A percentile compares a stretch with the other conserved stretches of the same genome.
Evolutionary conservation across 2,329 filamentous ascomycete species (phyloP).

Genomic region (Arachnopeziza araneosa): DNA sequence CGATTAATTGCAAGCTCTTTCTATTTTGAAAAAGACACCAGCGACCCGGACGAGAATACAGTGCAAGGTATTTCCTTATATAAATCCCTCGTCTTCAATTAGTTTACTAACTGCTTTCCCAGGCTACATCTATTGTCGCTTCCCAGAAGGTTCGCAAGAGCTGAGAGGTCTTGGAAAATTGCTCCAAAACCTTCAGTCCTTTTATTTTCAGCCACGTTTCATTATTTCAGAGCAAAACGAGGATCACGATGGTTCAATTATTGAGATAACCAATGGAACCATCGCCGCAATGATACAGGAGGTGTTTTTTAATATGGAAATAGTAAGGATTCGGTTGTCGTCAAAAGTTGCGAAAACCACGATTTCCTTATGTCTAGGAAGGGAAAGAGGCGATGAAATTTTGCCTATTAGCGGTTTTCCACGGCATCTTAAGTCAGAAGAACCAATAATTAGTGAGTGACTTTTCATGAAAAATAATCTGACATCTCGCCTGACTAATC

Average conservation of each 20-base stretch:
- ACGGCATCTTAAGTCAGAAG: neutral
- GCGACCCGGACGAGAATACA: neutral
- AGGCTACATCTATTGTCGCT: neutral
- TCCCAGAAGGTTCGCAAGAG: neutral
- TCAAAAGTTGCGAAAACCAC: neutral
- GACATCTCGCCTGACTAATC: too few species aligned
- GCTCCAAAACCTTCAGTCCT: neutral
- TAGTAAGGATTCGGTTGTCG: neutral
- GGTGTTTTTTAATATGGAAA: neutral
- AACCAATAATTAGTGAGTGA: neutral
- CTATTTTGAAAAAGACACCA: constrained; percentile 2
- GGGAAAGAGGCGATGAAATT: neutral
- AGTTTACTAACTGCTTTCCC: neutral
- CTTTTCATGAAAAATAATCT: too few species aligned
- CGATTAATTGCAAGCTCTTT: constrained; percentile 3
- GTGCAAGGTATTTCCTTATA: neutral
- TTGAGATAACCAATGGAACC: neutral
- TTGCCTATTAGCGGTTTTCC: neutral
- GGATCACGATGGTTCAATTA: neutral
- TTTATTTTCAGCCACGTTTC: neutral
- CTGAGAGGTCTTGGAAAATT: neutral
- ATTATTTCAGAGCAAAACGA: neutral
- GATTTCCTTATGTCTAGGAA: neutral
- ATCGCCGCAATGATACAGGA: neutral
- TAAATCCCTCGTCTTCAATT: neutral